Base-by-base conservation (phyloP, 495 filamentous ascomycete species). In the Gamarada debralockiae region DNA sequence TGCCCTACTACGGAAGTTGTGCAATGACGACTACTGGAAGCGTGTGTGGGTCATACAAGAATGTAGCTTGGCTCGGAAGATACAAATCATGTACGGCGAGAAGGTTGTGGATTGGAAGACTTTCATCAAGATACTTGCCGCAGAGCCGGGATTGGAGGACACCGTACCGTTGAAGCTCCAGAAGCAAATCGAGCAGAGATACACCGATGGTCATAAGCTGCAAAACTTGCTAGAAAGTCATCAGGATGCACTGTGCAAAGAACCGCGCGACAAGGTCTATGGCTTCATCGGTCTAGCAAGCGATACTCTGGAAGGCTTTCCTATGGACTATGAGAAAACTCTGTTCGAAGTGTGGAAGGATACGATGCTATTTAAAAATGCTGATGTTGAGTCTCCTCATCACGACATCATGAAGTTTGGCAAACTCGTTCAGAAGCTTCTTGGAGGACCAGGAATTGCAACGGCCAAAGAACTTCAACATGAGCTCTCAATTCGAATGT, bases 11-110 rank as follows among this genome's bases (percentile, higher is more conserved):
- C 2, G 5, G 14, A 14, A 5, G 1, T 17, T 55, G 33, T 55
- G 43, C 25, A 25, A 8, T 3, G 15, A 21, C 7, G 3, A 12
- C 13, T 55, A 55, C 22, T 55, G 52, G 52, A 41, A 23, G 1
- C 29, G 52, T 21, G 15, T 55, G 12, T 55, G 52, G 52, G 48
- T 55, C 21, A 41, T 55, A 3, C 52, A 55, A 13, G 52, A 55
- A 29, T 40, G 36, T 27, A 22, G 52, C 0, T 1, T 10, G 6
- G 42, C 52, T 31, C 24, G 52, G 15, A 55, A 21, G 7, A 21
- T 48, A n/a, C 15, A 14, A 25, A 15, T 54, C 9, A 20, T 17
- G 8, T 38, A 4, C 38, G 43, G 23, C 14, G 25, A 17, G 2
- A 1, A 39, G n/a, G 38, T 3, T 5, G 24, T 39, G 6, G 42